Percentiles rank a stretch among this genome's conserved stretches.
Conservation (phyloP, 164 flowering plant species). For the Berberis vulgaris region DNA sequence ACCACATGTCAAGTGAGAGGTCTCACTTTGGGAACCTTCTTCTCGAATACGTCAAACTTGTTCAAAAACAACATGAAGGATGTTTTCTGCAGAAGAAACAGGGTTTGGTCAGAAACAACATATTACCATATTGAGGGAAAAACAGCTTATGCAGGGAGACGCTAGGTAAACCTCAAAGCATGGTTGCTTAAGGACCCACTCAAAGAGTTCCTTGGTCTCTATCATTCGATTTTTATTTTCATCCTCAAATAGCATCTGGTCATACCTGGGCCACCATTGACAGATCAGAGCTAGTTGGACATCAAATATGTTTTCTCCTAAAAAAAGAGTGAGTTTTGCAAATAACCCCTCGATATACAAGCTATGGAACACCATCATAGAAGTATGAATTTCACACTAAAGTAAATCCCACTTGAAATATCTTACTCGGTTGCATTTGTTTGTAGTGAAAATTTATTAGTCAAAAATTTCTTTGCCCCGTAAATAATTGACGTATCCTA, state of each 20-base stretch:
- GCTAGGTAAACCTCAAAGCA: conserved; percentile 74
- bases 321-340: not conserved
- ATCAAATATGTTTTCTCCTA: not conserved
- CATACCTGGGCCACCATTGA: conserved; percentile 53
- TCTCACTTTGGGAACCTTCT: conserved; percentile 82
- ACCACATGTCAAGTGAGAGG: not conserved
- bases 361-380: no score
- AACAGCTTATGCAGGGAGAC: not conserved
- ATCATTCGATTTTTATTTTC: conserved; percentile 82
- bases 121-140: no score
- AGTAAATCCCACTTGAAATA: no score
- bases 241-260: conserved; percentile 91
- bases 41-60: conserved; percentile 96
- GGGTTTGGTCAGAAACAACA: not conserved
- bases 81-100: conserved; percentile 66
- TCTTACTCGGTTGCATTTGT: no score
- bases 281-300: conserved; percentile 7
- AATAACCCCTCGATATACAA: not conserved
- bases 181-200: conserved; percentile 94
- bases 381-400: no score
- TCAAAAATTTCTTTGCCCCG: no score
- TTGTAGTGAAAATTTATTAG: no score
- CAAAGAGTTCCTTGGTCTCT: conserved; percentile 92
- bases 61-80: conserved; percentile 95
- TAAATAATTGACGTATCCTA: no score